These are phyloP conservation scores for Fraxinus sp. DNA, from an alignment of 305 asterid species.

Conservation along the genomic window DNA sequence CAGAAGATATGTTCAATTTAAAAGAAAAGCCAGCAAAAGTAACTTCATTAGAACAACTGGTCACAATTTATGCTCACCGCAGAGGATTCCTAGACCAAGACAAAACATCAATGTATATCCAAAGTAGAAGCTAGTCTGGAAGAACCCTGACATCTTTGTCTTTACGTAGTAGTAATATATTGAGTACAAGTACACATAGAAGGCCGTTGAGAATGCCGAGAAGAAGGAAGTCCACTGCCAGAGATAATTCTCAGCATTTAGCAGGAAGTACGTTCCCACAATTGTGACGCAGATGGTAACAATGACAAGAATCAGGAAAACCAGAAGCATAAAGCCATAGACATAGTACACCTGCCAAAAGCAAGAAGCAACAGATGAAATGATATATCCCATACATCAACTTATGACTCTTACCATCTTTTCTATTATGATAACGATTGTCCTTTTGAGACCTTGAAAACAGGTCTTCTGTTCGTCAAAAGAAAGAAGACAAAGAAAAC, in stretches of 20 bases:
- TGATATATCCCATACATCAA: neutral
- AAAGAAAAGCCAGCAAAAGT: neutral
- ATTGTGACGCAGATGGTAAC: conserved; percentile 44
- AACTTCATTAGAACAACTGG: neutral
- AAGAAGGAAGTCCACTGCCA: conserved; percentile 56
- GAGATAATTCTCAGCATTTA: conserved; percentile 48
- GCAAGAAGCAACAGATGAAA: neutral
- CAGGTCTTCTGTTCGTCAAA: neutral
- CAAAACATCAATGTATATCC: conserved; percentile 46
- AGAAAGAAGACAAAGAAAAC: neutral
- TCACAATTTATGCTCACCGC: conserved; percentile 34
- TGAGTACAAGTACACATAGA: conserved; percentile 41
- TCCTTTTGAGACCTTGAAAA: neutral
- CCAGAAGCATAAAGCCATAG: conserved; percentile 61
- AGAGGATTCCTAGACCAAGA: conserved; percentile 46
- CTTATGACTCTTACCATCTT: neutral
- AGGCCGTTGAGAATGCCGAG: conserved; percentile 46
- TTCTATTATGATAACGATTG: neutral
- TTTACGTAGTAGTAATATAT: conserved; percentile 42
- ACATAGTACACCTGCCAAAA: conserved; percentile 56
- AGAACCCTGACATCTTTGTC: conserved; percentile 51
- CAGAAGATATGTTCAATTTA: neutral
- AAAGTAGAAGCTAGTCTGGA: conserved; percentile 51
- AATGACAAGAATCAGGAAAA: conserved; percentile 36
- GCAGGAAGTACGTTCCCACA: conserved; percentile 47